Conservation (phyloP, 2,329 filamentous ascomycete genomes). For the Colletotrichum cuscutae region DNA sequence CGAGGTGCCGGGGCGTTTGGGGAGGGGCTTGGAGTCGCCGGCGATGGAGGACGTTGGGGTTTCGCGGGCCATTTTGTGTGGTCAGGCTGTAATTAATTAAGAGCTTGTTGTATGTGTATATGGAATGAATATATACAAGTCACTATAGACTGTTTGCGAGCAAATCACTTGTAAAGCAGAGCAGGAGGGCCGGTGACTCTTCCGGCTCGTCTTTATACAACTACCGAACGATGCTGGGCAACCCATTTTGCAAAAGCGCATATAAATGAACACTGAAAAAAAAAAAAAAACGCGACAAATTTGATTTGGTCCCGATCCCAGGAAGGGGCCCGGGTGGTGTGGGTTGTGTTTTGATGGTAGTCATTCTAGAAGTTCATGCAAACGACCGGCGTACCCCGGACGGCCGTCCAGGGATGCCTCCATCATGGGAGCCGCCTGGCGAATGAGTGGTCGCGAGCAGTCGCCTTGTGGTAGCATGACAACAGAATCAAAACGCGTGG, state of each 20-base stretch:
- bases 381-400: slow-evolving; percentile 29
- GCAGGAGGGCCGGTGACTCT: neutral
- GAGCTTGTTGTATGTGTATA: neutral
- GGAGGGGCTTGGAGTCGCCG: slow-evolving; percentile 40
- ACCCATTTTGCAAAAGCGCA: neutral
- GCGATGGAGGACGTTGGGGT: slow-evolving; percentile 22
- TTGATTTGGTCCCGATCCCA: slow-evolving; percentile 4
- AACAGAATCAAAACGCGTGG: slow-evolving; percentile 30
- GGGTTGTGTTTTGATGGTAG: slow-evolving; percentile 26
- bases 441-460: neutral
- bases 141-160: slow-evolving; percentile 18
- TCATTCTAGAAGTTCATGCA: slow-evolving; percentile 39
- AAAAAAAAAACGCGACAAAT: slow-evolving; percentile 4
- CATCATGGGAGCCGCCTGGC: neutral
- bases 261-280: neutral
- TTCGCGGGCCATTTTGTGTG: slow-evolving; percentile 28
- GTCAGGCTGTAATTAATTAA: neutral
- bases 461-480: slow-evolving; percentile 13
- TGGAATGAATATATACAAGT: slow-evolving; percentile 24
- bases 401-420: slow-evolving; percentile 18
- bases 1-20: slow-evolving; percentile 52
- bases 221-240: neutral
- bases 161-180: slow-evolving; percentile 14
- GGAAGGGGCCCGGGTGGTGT: slow-evolving; percentile 5
- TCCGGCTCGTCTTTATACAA: slow-evolving; percentile 20